phyloP scores from a whole-genome alignment of 228 moss, liverwort and hornwort species.

The Sphagnum magellanicum region DNA sequence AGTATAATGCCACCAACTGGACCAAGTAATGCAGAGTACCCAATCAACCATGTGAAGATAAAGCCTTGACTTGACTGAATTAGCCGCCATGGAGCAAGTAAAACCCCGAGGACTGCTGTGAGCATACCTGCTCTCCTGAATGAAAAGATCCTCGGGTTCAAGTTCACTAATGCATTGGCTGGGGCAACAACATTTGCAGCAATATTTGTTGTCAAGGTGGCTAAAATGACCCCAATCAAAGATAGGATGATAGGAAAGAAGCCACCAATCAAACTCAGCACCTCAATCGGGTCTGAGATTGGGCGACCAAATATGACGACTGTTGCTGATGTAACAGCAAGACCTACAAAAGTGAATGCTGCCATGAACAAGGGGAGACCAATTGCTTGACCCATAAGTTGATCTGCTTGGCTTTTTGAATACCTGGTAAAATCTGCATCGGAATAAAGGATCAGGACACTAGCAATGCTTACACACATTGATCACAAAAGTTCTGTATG shows the following conservation, averaged over 20 bases:
- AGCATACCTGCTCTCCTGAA: conserved; percentile 57
- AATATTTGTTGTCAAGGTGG: conserved; percentile 85
- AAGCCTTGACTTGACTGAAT: conserved; percentile 85
- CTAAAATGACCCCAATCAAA: conserved; percentile 70
- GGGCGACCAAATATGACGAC: conserved; percentile 72
- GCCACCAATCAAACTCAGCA: conserved; percentile 64
- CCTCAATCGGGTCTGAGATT: conserved; percentile 74
- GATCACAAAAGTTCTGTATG: too few relatives aligned
- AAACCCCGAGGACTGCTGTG: conserved; percentile 59
- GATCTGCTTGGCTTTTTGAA: conserved; percentile 71
- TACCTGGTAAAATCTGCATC: conserved; percentile 84
- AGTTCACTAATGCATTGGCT: conserved; percentile 76
- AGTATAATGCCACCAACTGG: conserved; percentile 85
- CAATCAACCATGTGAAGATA: conserved; percentile 88
- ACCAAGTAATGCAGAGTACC: conserved; percentile 81
- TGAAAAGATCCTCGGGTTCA: conserved; percentile 51
- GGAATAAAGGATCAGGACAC: background rate
- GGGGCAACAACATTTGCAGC: conserved; percentile 95
- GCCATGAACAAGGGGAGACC: conserved; percentile 87
- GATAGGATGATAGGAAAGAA: conserved; percentile 71
- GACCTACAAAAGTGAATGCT: conserved; percentile 87
- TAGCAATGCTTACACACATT: too few relatives aligned
- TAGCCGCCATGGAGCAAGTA: conserved; percentile 77
- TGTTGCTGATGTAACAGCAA: conserved; percentile 86
- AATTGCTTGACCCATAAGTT: conserved; percentile 74